phyloP scores from a whole-genome alignment of 2,329 filamentous ascomycete species.

The Chaetothyriales sp. region DNA sequence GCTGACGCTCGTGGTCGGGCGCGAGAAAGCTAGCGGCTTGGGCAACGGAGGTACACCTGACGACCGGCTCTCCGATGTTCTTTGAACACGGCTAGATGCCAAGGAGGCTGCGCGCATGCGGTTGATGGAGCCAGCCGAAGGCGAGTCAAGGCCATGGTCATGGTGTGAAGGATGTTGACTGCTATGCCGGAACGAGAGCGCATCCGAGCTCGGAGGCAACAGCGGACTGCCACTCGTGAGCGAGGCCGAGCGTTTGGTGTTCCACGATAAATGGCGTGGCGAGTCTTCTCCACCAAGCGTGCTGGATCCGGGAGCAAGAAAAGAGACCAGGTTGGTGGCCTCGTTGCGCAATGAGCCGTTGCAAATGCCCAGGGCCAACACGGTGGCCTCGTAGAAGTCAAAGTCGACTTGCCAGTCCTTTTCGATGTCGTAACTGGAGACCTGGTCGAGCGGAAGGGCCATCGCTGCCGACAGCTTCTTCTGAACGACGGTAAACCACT shows the following conservation, averaged over 20 bases:
- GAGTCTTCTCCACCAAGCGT: slow-evolving; percentile 25
- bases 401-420: slow-evolving; percentile 67
- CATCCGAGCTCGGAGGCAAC: slow-evolving; percentile 17
- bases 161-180: background rate
- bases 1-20: background rate
- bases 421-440: slow-evolving; percentile 58
- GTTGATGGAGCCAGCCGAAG: slow-evolving; percentile 37
- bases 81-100: slow-evolving; percentile 26
- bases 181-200: background rate
- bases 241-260: slow-evolving; percentile 28
- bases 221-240: slow-evolving; percentile 40
- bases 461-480: slow-evolving; percentile 40
- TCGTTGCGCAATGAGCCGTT: slow-evolving; percentile 53
- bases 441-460: slow-evolving; percentile 54
- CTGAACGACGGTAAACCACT: slow-evolving; percentile 72
- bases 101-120: slow-evolving; percentile 43
- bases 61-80: slow-evolving; percentile 5
- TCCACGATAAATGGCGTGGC: slow-evolving; percentile 34
- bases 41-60: slow-evolving; percentile 3
- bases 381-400: slow-evolving; percentile 55
- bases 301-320: slow-evolving; percentile 39
- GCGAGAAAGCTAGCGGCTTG: background rate
- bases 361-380: slow-evolving; percentile 58
- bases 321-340: slow-evolving; percentile 44
- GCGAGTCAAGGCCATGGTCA: slow-evolving; percentile 6